Percentiles rank a stretch among this genome's conserved stretches.
Evolutionary conservation across 2,329 filamentous ascomycete genomes (phyloP).

Genomic region (Trichoderma harzianum): DNA sequence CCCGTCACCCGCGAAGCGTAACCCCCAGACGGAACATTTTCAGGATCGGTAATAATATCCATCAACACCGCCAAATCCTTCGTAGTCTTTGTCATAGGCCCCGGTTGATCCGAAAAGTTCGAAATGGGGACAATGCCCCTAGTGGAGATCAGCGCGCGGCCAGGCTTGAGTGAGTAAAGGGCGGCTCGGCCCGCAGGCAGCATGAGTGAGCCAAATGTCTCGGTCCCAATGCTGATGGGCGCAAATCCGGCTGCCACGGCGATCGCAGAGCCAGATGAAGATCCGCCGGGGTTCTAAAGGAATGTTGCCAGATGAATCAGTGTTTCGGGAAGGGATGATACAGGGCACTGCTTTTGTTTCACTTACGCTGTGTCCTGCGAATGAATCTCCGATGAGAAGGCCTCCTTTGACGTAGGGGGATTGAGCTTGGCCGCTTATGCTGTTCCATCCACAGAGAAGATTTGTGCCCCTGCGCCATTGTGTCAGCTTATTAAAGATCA

Average conservation of each 20-base stretch:
- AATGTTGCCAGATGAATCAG: not conserved
- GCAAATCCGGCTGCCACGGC: constrained; percentile 51
- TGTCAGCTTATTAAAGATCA: not conserved
- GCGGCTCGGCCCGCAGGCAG: constrained; percentile 17
- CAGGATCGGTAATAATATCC: constrained; percentile 10
- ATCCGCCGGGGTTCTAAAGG: constrained; percentile 42
- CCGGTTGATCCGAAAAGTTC: constrained; percentile 11
- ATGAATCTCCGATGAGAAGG: constrained; percentile 6
- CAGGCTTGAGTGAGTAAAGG: constrained; percentile 20
- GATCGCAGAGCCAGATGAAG: constrained; percentile 54
- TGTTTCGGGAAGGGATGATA: not conserved
- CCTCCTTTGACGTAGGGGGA: constrained; percentile 19
- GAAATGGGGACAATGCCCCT: constrained; percentile 16
- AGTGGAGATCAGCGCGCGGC: constrained; percentile 8
- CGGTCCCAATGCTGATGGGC: constrained; percentile 54
- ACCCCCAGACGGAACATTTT: not conserved
- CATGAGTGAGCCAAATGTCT: constrained; percentile 46
- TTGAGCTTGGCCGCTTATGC: constrained; percentile 20
- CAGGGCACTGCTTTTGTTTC: not conserved
- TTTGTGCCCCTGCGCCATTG: not conserved
- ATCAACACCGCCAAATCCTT: constrained; percentile 19
- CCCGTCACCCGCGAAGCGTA: constrained; percentile 11
- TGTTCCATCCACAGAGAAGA: constrained; percentile 18
- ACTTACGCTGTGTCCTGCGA: constrained; percentile 19
- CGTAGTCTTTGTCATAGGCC: constrained; percentile 17